Evolutionary conservation across 2,329 filamentous ascomycete genomes (phyloP), one percentile per base, ranked within the genome.

Genomic region (Cytospora paraplurivora): DNA sequence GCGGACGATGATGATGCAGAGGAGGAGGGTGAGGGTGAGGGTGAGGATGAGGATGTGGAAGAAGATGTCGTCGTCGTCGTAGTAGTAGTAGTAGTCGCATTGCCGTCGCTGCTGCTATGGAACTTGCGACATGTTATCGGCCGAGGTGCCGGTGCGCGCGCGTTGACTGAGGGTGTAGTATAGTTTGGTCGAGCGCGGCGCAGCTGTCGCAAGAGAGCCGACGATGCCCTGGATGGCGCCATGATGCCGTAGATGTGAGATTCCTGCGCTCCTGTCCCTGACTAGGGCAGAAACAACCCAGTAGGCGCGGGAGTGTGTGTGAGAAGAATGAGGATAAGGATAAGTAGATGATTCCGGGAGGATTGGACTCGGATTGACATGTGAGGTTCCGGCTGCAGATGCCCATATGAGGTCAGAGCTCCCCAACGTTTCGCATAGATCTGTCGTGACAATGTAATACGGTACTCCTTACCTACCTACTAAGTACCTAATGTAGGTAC

Each of bases 1-100:
- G 75, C 68, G 53, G 74, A 49, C 17, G 72, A 59, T n/a, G 71
- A 52, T 53, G 68, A 61, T 56, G 52, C 64, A 56, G 49, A 56
- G 15, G 62, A 63, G 15, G 52, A 51, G 53, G 59, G 2, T 10
- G 41, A n/a, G 15, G 38, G n/a, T 13, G 38, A 4, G 57, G 62
- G 57, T 51, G 52, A 65, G 58, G 49, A 56, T n/a, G 62, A 62
- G 15, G 52, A 51, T 49, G 59, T 32, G 12, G 19, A 49, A 27
- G 27, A 27, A 27, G 27, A 27, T 27, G 27, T 7, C 6, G 37
- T 41, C 44, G 53, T 27, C 27, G 27, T 32, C 15, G 19, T 51
- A 12, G 52, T 7, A 4, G 27, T 32, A 12, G 19, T 51, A 12
- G 52, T 7, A 4, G 37, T 41, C 44, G 53, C 1, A 33, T 47